Evolutionary conservation across 106 monocot genomes (phyloP), one percentile per base, ranked within the genome.

Genomic region (Narthecium ossifragum): DNA sequence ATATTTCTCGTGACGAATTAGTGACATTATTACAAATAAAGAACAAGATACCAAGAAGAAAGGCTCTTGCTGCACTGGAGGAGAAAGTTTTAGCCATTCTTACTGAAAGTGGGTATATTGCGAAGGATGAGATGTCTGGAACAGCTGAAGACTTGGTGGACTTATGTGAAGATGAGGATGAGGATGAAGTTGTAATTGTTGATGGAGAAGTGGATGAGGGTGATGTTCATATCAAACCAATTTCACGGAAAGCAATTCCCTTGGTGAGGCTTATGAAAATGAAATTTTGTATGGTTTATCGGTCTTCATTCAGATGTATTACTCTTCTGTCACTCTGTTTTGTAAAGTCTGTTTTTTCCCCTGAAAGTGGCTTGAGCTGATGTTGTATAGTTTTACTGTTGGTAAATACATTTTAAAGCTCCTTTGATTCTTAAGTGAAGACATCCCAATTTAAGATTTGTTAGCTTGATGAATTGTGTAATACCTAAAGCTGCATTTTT

Each of bases 141-240:
- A 62, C 26, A 39, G 32, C 57, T 69, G 85, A 83, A 65, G 75
- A 34, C 22, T 46, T 80, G 53, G 31, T 53, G 31, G 80, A 83
- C 40, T 23, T 66, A 26, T 61, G 53, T 25, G 83, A 81, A 25
- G 86, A 80, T 63, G 94, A 90, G 46, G 93, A 93, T 64, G 93
- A 93, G 49, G 94, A 94, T 46, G 92, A 82, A 64, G 83, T 76
- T 47, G 56, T 80, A 60, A 75, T 90, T 10, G 46, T 24, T 48
- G 94, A 96, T 84, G 94, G 94, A 71, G 85, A 85, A 76, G 80
- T 96, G 20, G 94, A 96, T 78, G 90, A 96, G 80, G 94, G 94
- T 31, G 94, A 96, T 76, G 73, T 96, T 72, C 94, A 96, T 64
- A 96, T 96, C 59, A 90, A 86, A 70, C 94, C 94, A 21, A 26